Evolutionary conservation across 2,329 filamentous ascomycete genomes (phyloP).

Genomic region (Colletotrichum lentis): DNA sequence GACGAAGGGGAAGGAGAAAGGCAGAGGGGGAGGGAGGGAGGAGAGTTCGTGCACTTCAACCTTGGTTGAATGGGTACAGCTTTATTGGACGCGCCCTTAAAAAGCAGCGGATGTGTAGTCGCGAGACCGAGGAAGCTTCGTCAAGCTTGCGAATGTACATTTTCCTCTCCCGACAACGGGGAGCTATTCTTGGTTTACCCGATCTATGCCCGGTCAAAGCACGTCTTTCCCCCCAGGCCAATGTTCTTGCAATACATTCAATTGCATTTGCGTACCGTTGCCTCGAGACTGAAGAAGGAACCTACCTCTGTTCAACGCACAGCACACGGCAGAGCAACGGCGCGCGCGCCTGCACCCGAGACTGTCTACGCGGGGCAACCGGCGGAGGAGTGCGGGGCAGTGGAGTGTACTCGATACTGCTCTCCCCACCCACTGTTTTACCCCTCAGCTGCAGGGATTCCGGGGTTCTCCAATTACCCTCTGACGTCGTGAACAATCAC

Average conservation of each 20-base stretch:
- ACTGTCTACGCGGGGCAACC: slow-evolving; percentile 15
- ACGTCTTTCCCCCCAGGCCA: background rate
- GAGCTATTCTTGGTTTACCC: background rate
- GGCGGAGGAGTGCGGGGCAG: slow-evolving; percentile 15
- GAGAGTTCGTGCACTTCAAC: background rate
- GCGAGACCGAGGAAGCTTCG: background rate
- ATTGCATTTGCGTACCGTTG: background rate
- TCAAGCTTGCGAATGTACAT: slow-evolving; percentile 13
- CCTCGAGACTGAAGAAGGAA: background rate
- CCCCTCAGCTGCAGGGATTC: slow-evolving; percentile 28
- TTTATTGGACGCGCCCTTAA: slow-evolving; percentile 17
- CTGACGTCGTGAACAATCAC: slow-evolving; percentile 14
- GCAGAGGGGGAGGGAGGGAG: background rate
- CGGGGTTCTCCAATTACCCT: slow-evolving; percentile 16
- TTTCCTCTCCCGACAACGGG: background rate
- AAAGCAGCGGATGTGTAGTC: background rate
- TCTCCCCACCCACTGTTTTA: slow-evolving; percentile 1
- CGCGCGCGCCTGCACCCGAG: background rate
- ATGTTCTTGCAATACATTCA: background rate
- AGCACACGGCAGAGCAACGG: background rate
- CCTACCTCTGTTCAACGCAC: background rate
- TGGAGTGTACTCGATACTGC: background rate
- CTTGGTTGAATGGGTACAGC: background rate
- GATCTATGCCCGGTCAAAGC: slow-evolving; percentile 1
- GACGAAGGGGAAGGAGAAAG: background rate